Percentiles rank a stretch among this genome's conserved stretches.
Evolutionary conservation across 768 basidiomycete genomes (phyloP).

Genomic region (Gloeostereum incarnatum): DNA sequence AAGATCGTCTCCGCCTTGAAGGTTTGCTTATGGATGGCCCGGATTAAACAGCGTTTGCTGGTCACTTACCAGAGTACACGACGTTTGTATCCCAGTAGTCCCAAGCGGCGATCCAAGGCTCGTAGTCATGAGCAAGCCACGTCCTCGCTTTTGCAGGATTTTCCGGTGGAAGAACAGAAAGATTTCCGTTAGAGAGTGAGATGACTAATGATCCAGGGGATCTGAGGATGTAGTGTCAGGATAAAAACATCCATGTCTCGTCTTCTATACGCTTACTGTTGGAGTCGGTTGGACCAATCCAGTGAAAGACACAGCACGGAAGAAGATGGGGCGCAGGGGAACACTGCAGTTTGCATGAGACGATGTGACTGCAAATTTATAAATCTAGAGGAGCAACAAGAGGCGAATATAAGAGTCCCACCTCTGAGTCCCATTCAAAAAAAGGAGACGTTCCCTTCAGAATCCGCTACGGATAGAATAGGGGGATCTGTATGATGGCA

Average conservation of each 20-base stretch:
- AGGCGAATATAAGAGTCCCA: no score
- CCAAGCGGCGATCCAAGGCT: slow-evolving; percentile 93
- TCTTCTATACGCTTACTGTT: slow-evolving; percentile 30
- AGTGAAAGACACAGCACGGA: slow-evolving; percentile 85
- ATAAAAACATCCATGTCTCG: background rate
- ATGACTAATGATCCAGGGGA: slow-evolving; percentile 53
- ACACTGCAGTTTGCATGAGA: no score
- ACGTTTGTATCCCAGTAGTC: slow-evolving; percentile 76
- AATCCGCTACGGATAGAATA: slow-evolving; percentile 69
- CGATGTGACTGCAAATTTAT: no score
- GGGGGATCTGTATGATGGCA: slow-evolving; percentile 45
- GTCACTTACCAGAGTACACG: slow-evolving; percentile 69
- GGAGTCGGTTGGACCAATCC: slow-evolving; percentile 81
- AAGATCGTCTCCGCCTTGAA: slow-evolving; percentile 84
- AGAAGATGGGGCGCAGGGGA: no score
- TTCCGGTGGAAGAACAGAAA: slow-evolving; percentile 51
- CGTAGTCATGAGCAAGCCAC: slow-evolving; percentile 89
- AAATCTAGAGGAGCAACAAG: no score
- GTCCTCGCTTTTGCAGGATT: slow-evolving; percentile 32
- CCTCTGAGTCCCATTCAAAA: slow-evolving; percentile 40
- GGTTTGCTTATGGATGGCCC: background rate
- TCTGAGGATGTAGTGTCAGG: slow-evolving; percentile 20
- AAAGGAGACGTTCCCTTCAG: slow-evolving; percentile 73
- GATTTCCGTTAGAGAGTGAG: slow-evolving; percentile 73
- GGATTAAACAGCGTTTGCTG: background rate